phyloP scores from a whole-genome alignment of 2,329 filamentous ascomycete species.

The Trichoderma semiorbis region DNA sequence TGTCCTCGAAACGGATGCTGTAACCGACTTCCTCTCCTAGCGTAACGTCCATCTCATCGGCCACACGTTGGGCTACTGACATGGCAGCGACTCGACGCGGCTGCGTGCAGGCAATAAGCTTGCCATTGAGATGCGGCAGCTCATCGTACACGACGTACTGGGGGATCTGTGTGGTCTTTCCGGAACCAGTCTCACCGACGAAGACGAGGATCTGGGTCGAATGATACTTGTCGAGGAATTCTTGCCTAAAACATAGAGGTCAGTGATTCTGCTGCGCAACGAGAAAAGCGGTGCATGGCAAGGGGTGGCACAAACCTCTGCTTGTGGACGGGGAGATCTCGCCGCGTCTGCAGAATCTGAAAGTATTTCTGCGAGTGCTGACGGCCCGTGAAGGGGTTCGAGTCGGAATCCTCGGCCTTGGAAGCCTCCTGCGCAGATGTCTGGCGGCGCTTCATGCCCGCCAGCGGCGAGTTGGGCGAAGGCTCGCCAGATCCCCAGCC shows the following conservation, averaged over 20 bases:
- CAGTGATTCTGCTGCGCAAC: background rate
- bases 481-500: slow-evolving; percentile 29
- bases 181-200: slow-evolving; percentile 97
- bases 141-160: slow-evolving; percentile 98
- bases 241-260: slow-evolving; percentile 56
- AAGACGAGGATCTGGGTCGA: slow-evolving; percentile 95
- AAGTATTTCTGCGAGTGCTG: slow-evolving; percentile 82
- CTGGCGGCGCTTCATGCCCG: slow-evolving; percentile 69
- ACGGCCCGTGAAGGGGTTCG: slow-evolving; percentile 80
- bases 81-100: slow-evolving; percentile 96
- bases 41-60: slow-evolving; percentile 90
- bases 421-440: slow-evolving; percentile 75
- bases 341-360: slow-evolving; percentile 77
- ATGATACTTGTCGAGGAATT: slow-evolving; percentile 92
- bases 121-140: slow-evolving; percentile 77
- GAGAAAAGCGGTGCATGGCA: background rate
- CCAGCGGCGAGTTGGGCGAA: slow-evolving; percentile 49
- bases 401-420: slow-evolving; percentile 72
- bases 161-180: slow-evolving; percentile 98
- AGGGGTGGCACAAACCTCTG: slow-evolving; percentile 60
- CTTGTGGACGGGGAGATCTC: slow-evolving; percentile 85
- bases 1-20: slow-evolving; percentile 98
- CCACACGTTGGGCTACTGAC: slow-evolving; percentile 97
- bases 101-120: slow-evolving; percentile 96
- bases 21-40: slow-evolving; percentile 96